Evolutionary conservation across 345 rosid species (phyloP), one percentile per base, ranked within the genome.

Genomic region (Eucalyptus tenuipes): DNA sequence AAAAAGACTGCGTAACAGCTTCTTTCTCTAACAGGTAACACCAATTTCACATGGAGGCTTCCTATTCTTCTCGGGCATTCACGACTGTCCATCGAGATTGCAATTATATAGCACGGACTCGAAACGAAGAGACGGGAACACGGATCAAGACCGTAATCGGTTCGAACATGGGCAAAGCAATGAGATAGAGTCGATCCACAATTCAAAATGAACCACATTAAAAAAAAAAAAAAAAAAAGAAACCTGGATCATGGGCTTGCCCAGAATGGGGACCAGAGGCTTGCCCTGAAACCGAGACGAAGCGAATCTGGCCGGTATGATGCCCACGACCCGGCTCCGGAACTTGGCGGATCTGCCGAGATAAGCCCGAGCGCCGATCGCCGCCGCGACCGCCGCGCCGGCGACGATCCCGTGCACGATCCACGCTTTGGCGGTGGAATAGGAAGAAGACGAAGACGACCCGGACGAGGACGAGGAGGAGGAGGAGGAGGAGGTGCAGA

Each of bases 241-340:
- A 27, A 97, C 99, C 98, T 98, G 99, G 91, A 98, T 98, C 99
- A 98, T 98, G 92, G 99, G 98, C 92, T 97, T 98, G 84, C 99
- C 99, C 42, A 97, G 94, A 92, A 98, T 97, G 79, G 91, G 86
- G 85, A 95, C 97, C 59, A 98, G 95, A 64, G 99, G 99, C 90
- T 98, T 98, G 85, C 99, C 99, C 89, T 94, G 91, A 90, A 98
- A 96, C 33, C 99, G 95, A 90, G 99, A 94, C 55, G 99, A 98
- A 82, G 98, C 98, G 88, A 89, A 98, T 64, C 99, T 96, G 37
- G 99, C 99, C 52, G 99, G 99, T n/a, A 98, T 97, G 50, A 98
- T 94, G 10, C 99, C 99, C 29, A 98, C 94, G 59, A 96, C 99
- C 87, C 98, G 98, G 90, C 92, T 91, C 91, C 99, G 94, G 53